Evolutionary conservation across 768 basidiomycete species (phyloP), one percentile per base, ranked within the genome.

Genomic region (Boletus coccyginus): DNA sequence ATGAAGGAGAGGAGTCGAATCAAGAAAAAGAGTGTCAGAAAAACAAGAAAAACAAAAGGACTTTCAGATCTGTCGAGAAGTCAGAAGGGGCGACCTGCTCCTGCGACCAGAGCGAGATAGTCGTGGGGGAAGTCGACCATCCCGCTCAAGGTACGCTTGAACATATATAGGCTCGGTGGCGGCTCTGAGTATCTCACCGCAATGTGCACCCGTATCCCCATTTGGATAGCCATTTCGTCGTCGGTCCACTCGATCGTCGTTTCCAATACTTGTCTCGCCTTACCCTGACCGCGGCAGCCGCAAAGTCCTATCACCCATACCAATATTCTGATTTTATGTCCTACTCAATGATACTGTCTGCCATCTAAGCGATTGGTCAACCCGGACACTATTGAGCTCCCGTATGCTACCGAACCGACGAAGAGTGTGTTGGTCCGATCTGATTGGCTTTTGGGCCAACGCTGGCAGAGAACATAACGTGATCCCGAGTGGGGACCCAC

Each of bases 201-300:
- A 1, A 7, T 10, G 27, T 2, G 27, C 27, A 27, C 27, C 27
- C 0, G 12, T 13, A 51, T 36, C 53, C 41, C 46, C 41, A 42
- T 55, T 50, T 44, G 40, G 40, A 27, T 19, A 19, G 5, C 16
- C 35, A 46, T 19, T 44, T 39, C 14, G 52, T 31, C 16, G 17
- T 33, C 35, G 13, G 12, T 14, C 35, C 13, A 13, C 50, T 33
- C 51, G 51, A 52, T 52, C 33, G 33, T 24, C 51, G 51, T 36
- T 45, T 35, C 51, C 43, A 52, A 44, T 24, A 50, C n/a, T 42
- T 52, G 52, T 38, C 43, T 45, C 43, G 43, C n/a, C 43, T 43
- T 21, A 19, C 38, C 32, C 32, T 27, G 27, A 27, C 11, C 32
- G 32, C 21, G 13, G 13, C 33, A 4, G 13, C 21, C 21, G 21